Evolutionary conservation across 2,329 filamentous ascomycete genomes (phyloP).

Genomic region (Colletotrichum abscissum): DNA sequence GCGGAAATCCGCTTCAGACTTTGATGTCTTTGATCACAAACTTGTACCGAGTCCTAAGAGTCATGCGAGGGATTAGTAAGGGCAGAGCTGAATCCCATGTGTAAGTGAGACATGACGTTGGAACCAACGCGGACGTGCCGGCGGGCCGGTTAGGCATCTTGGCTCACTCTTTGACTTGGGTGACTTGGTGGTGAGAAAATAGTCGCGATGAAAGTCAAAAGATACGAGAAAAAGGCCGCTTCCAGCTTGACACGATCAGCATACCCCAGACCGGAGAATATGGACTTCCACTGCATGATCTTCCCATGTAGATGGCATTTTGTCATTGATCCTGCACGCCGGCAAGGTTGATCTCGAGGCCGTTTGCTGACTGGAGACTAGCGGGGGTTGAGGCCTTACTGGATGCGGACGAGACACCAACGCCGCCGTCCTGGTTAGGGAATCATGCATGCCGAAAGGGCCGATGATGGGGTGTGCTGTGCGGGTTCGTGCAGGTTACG

Average conservation of each 20-base stretch:
- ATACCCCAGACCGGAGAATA: not conserved
- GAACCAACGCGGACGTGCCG: slow-evolving; percentile 7
- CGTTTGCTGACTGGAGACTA: slow-evolving; percentile 5
- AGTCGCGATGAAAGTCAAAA: not conserved
- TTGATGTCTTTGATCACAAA: not conserved
- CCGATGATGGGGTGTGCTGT: not conserved
- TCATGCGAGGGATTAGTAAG: not conserved
- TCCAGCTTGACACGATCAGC: not conserved
- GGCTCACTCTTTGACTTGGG: not conserved
- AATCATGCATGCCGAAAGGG: not conserved
- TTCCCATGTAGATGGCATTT: not conserved
- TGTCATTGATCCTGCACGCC: not conserved
- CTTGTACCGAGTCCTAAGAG: not conserved
- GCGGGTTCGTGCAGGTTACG: not conserved
- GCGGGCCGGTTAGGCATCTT: slow-evolving; percentile 6
- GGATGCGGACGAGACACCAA: slow-evolving; percentile 1
- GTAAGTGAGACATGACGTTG: slow-evolving; percentile 23
- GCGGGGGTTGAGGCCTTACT: not conserved
- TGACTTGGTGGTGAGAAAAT: not conserved
- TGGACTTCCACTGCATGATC: not conserved
- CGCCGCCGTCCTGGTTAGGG: not conserved
- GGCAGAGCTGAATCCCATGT: not conserved
- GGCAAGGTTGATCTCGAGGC: slow-evolving; percentile 5
- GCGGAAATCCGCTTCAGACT: slow-evolving; percentile 2
- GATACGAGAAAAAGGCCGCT: not conserved